Percentiles rank a stretch among this genome's conserved stretches.
Evolutionary conservation across 108 stramenopile genomes (phyloP).

Genomic region (Fragilaria crotonensis): DNA sequence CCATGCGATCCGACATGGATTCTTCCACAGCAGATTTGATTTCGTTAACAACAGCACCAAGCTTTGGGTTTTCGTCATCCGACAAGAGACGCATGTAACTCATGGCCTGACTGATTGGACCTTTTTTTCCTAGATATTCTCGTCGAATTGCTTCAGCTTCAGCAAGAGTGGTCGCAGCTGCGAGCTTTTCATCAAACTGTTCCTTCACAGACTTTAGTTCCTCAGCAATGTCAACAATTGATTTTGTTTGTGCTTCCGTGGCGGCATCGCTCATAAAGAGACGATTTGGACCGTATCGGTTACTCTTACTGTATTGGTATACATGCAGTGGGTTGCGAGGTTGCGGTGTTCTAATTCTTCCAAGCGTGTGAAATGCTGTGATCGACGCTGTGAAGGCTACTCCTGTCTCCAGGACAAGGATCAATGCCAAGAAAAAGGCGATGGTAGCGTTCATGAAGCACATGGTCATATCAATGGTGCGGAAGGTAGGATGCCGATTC

Average conservation of each 20-base stretch:
- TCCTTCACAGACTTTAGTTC: slow-evolving; percentile 14
- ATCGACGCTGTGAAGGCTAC: too few relatives aligned
- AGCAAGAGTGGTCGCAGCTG: slow-evolving; percentile 9
- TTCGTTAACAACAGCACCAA: slow-evolving; percentile 37
- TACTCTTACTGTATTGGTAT: neutral
- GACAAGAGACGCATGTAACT: slow-evolving; percentile 26
- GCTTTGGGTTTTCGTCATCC: slow-evolving; percentile 34
- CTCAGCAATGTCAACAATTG: slow-evolving; percentile 20
- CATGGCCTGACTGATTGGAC: slow-evolving; percentile 34
- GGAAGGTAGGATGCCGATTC: too few relatives aligned
- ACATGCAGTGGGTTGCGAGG: too few relatives aligned
- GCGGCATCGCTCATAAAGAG: neutral
- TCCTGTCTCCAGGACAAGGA: too few relatives aligned
- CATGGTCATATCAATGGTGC: too few relatives aligned
- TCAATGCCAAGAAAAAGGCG: too few relatives aligned
- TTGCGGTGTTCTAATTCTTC: too few relatives aligned
- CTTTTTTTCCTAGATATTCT: slow-evolving; percentile 41
- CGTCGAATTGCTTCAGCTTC: slow-evolving; percentile 35
- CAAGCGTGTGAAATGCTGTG: too few relatives aligned
- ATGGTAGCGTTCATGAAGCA: too few relatives aligned
- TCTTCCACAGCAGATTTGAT: slow-evolving; percentile 29
- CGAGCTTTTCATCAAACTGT: slow-evolving; percentile 19
- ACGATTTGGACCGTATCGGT: neutral
- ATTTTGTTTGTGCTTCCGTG: slow-evolving; percentile 5
- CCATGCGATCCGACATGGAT: slow-evolving; percentile 14